Base-by-base conservation (phyloP, 1,139 yeast genomes). In the Candida mesenterica region DNA sequence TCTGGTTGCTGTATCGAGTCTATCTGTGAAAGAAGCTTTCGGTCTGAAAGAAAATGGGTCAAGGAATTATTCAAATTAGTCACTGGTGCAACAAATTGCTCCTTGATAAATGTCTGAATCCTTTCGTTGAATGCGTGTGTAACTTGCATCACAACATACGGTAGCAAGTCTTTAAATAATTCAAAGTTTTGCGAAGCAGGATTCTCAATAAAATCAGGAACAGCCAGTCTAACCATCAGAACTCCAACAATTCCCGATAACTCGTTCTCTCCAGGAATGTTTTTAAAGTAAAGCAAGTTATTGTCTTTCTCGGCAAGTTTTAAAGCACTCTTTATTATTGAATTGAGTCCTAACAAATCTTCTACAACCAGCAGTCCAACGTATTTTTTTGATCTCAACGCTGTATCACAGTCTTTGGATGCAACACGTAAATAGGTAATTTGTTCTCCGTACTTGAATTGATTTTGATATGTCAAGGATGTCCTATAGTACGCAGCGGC, bases 241-340 rank as follows among this genome's bases (percentile, higher is more conserved):
- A 77, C 80, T 1, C 76, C 72, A 1, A 62, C 54, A 4, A 82
- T 62, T 0, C 64, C 53, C 1, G 77, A 64, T 4, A 81, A 50
- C 2, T 68, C 65, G 0, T 57, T 44, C 3, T 53, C 56, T 0
- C 52, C 51, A 0, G 95, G 95, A 0, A 88, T 79, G 1, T 67
- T 59, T 43, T 83, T 80, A 31, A 85, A 59, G 56, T 87, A 87
- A 4, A 89, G 79, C 49, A 88, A 65, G 50, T 87, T 92, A 52
- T 89, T 89, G 45, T 89, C 96, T 48, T 79, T 74, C 46, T 84
- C 89, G 0, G 90, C 78, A 1, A 73, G 63, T 12, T 64, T 59
- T n/a, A 82, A 55, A 2, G 72, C 65, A 1, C 66, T 67, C 4
- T 59, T 52, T 1, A 85, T 66, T 4, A 71, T 68, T 2, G 55